Evolutionary conservation across 2,329 filamentous ascomycete genomes (phyloP), one percentile per base, ranked within the genome.

Genomic region (Orbilia brochopaga): DNA sequence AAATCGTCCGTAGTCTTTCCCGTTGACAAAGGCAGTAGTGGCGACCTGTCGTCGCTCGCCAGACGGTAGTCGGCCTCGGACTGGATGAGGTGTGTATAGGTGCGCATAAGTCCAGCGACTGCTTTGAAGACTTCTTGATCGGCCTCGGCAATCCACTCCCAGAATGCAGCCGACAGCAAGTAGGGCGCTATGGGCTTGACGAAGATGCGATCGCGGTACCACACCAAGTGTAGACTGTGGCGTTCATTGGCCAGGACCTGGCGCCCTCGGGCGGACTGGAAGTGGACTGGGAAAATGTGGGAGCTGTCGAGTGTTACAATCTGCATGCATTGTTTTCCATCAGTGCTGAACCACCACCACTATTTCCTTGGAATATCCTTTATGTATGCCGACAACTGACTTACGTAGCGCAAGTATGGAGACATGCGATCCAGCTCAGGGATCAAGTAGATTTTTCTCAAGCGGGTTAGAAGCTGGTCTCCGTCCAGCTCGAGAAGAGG

Each of bases 101-200:
- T 78, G 6, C 79, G 74, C 48, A 81, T 74, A 62, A 79, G 80
- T 44, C 80, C 80, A 5, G 79, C 61, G 2, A 77, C 76, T 5
- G 79, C 78, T 3, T 37, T 15, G 52, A 74, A 61, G 2, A 79
- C 56, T 0, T 74, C 63, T 2, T 24, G 10, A 13, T 76, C 63
- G 48, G 64, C 69, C n/a, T 76, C 13, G 32, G 74, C 40, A 50
- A 78, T 60, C 59, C 77, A 78, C 1, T 55, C 48, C 80, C 79
- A 80, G 65, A 81, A 81, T 1, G 74, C 74, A 8, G 76, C 40
- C 5, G 78, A 78, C 48, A 78, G 76, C 7, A 81, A 76, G 63
- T 79, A 81, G 8, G 70, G 74, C 0, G 81, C 80, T 4, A 83
- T 74, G 0, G 81, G 81, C 64, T 82, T 82, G 75, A 82, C 75